phyloP scores from a whole-genome alignment of 345 rosid genomes.

The Rhodamnia rubescens region DNA sequence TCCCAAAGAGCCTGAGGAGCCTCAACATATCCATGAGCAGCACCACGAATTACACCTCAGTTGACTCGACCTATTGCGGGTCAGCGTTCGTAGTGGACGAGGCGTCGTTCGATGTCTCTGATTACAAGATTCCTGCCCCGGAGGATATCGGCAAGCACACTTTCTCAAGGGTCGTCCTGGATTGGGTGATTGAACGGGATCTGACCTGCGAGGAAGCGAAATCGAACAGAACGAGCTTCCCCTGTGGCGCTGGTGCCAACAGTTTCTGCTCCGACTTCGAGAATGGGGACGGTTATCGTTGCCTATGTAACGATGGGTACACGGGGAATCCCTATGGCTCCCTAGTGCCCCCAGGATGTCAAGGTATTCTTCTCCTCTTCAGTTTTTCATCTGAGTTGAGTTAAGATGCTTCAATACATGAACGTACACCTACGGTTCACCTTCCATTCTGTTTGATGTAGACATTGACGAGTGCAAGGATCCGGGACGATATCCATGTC shows the following conservation, averaged over 20 bases:
- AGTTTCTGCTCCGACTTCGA: neutral
- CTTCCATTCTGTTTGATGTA: neutral
- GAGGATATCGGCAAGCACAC: neutral
- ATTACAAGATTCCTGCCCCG: neutral
- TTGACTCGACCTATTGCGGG: neutral
- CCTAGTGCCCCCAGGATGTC: neutral
- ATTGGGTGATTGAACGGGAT: neutral
- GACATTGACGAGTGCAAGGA: neutral
- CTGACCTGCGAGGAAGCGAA: neutral
- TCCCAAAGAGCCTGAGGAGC: neutral
- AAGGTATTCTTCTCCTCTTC: neutral
- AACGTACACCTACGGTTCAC: neutral
- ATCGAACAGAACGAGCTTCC: fast-evolving
- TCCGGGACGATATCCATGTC: neutral
- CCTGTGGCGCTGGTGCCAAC: neutral
- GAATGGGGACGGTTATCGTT: neutral
- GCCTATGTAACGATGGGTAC: neutral
- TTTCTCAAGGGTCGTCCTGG: neutral
- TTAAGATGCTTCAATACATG: neutral
- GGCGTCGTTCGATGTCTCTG: neutral
- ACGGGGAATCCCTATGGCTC: neutral
- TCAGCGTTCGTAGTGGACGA: neutral
- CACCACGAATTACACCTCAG: neutral
- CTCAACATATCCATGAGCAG: neutral
- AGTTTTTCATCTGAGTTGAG: neutral